Conservation (phyloP, 2,329 filamentous ascomycete genomes). For the Periconia sp. region DNA sequence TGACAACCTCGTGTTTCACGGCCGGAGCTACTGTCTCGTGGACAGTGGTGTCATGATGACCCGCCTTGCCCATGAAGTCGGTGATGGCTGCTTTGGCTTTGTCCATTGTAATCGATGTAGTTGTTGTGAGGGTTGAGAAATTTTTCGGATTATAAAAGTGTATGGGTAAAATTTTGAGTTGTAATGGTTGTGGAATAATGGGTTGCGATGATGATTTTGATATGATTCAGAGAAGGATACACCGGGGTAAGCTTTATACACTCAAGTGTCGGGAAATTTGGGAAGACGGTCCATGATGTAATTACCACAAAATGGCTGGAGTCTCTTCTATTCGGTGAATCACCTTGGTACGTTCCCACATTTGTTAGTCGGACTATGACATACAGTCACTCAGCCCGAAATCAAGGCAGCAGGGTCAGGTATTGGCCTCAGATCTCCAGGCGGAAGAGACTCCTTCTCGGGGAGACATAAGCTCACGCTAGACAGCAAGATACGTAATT, state of each 20-base stretch:
- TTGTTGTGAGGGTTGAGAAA: not conserved
- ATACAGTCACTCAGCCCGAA: not conserved
- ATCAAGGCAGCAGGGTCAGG: not conserved
- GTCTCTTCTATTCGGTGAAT: not conserved
- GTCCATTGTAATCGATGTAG: constrained; percentile 50
- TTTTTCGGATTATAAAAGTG: not conserved
- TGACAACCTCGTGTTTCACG: constrained; percentile 62
- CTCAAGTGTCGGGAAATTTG: not conserved
- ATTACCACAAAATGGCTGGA: not conserved
- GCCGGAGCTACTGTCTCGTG: constrained; percentile 65
- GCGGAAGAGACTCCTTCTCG: no score
- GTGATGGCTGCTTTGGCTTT: constrained; percentile 65
- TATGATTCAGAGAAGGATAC: not conserved
- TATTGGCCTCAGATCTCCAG: not conserved
- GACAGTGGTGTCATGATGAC: constrained; percentile 70
- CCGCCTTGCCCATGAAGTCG: constrained; percentile 61
- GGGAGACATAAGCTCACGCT: not conserved
- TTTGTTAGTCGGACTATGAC: not conserved
- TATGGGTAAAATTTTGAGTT: not conserved
- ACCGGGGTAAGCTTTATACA: constrained; percentile 1
- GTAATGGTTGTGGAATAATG: constrained; percentile 2
- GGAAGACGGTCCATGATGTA: not conserved
- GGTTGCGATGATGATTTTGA: not conserved
- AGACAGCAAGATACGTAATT: not conserved
- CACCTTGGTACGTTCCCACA: not conserved